Evolutionary conservation across 345 rosid genomes (phyloP).

Genomic region (Salix dunnii): DNA sequence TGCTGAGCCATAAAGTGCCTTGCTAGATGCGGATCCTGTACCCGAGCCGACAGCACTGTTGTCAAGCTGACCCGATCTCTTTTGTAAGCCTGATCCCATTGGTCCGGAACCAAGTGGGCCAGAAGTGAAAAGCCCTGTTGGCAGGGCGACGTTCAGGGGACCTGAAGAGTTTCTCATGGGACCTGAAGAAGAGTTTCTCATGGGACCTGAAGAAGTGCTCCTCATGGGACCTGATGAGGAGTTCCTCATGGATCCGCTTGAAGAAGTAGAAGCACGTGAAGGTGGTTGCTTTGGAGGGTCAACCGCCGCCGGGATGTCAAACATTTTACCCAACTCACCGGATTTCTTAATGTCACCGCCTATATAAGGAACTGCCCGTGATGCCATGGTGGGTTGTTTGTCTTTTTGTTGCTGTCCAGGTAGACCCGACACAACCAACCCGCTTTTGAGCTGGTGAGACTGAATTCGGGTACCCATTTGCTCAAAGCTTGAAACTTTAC

Average conservation of each 20-base stretch:
- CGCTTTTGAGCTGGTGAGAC: constrained; percentile 86
- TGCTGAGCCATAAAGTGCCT: constrained; percentile 67
- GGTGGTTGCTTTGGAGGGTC: constrained; percentile 27
- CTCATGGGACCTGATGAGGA: constrained; percentile 49
- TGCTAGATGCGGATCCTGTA: constrained; percentile 34
- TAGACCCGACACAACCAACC: constrained; percentile 76
- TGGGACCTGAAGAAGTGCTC: constrained; percentile 75
- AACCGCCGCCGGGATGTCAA: constrained; percentile 64
- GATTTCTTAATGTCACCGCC: constrained; percentile 94
- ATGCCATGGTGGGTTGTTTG: constrained; percentile 73
- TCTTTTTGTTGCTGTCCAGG: constrained; percentile 61
- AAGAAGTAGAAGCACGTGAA: constrained; percentile 60
- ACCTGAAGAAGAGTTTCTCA: constrained; percentile 54
- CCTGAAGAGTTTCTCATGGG: constrained; percentile 68
- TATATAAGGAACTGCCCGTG: constrained; percentile 77
- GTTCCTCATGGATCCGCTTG: constrained; percentile 77
- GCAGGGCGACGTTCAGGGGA: constrained; percentile 57
- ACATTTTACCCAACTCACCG: constrained; percentile 94
- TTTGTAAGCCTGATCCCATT: constrained; percentile 20
- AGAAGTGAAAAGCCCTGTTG: constrained; percentile 93
- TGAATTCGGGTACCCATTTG: constrained; percentile 70
- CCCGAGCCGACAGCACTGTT: constrained; percentile 16
- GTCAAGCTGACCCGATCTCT: constrained; percentile 77
- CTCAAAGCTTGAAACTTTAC: not conserved
- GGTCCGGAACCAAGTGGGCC: constrained; percentile 28